Evolutionary conservation across 208 protist species (phyloP).

Genomic region (Balamuthia mandrillaris): DNA sequence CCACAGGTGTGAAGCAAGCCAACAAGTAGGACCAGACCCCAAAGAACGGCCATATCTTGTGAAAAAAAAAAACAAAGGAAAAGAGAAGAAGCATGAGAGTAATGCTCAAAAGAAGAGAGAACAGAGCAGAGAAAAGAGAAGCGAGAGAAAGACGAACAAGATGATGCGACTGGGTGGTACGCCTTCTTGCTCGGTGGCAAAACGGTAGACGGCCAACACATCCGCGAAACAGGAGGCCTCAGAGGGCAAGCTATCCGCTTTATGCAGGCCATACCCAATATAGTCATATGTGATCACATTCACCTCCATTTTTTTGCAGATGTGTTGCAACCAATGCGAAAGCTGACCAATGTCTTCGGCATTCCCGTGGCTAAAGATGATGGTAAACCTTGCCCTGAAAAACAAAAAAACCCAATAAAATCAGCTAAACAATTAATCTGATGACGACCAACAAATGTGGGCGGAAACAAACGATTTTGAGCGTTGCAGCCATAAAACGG

Average conservation of each 20-base stretch:
- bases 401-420: not conserved
- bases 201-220: not conserved
- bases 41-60: not conserved
- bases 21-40: not conserved
- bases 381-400: not conserved
- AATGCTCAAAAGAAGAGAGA: not conserved
- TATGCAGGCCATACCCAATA: conserved; percentile 4
- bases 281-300: conserved; percentile 24
- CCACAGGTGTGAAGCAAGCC: not conserved
- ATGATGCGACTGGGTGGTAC: not conserved
- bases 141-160: not conserved
- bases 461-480: not conserved
- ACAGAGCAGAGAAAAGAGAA: not conserved
- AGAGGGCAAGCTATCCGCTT: not conserved
- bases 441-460: too few relatives aligned
- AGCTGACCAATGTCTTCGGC: conserved; percentile 29
- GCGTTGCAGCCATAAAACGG: not conserved
- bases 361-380: conserved; percentile 11
- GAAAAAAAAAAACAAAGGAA: too few relatives aligned
- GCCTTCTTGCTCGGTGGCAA: not conserved
- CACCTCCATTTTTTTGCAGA: not conserved
- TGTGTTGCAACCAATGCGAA: not conserved
- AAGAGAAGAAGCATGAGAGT: too few relatives aligned
- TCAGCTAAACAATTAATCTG: not conserved
- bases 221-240: conserved; percentile 13